Conservation (phyloP, 2,329 filamentous ascomycete genomes). For the Ascocoryne sarcoides region DNA sequence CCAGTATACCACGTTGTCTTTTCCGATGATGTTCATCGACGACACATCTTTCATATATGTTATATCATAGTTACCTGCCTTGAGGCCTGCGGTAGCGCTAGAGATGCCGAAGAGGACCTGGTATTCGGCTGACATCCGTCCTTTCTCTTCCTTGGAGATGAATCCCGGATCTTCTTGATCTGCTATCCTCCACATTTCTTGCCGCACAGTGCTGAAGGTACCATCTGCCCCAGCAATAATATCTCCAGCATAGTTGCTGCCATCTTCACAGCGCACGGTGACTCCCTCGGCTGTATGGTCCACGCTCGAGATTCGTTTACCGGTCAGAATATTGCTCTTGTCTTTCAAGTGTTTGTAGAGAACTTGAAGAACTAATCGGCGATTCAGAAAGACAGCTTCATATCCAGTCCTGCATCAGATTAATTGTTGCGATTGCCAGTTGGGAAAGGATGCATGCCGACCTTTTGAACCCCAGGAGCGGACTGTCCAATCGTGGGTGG, state of each 20-base stretch:
- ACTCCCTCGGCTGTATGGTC: conserved; percentile 9
- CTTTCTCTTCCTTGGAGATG: conserved; percentile 7
- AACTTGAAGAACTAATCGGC: conserved; percentile 11
- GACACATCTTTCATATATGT: conserved; percentile 9
- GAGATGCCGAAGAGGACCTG: conserved; percentile 17
- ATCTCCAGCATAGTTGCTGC: conserved; percentile 14
- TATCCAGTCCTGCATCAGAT: conserved; percentile 22
- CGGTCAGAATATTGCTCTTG: conserved; percentile 18
- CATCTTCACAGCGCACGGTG: conserved; percentile 16
- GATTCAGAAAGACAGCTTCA: conserved; percentile 6
- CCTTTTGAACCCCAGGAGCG: too few species aligned
- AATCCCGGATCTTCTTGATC: conserved; percentile 4
- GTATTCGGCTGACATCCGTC: conserved; percentile 14
- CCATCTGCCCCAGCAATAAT: conserved; percentile 24
- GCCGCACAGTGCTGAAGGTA: conserved; percentile 17
- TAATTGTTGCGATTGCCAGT: too few species aligned
- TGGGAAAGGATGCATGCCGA: too few species aligned
- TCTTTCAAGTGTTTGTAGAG: conserved; percentile 12
- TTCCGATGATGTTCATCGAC: conserved; percentile 12
- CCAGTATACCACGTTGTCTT: conserved; percentile 10
- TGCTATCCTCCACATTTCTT: conserved; percentile 12
- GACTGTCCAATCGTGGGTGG: too few species aligned
- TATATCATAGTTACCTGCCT: conserved; percentile 6
- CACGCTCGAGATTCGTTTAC: conserved; percentile 14
- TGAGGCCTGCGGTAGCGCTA: conserved; percentile 4